phyloP scores from a whole-genome alignment of 768 basidiomycete species.

The Tulasnella calospora region DNA sequence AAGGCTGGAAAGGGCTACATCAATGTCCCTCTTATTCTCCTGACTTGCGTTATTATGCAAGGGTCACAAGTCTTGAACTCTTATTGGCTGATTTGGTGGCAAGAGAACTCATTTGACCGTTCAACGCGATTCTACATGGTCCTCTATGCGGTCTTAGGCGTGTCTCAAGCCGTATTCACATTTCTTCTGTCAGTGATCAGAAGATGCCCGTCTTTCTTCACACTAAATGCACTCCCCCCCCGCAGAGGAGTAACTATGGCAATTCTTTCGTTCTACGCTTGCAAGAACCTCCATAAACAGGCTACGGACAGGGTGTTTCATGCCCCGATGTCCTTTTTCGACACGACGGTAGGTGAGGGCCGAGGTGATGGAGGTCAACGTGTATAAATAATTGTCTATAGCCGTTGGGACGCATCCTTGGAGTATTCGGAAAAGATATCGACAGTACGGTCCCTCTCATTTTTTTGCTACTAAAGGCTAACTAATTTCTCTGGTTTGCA shows the following conservation, averaged over 20 bases:
- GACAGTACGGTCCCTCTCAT: slow-evolving; percentile 43
- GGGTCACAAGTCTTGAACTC: slow-evolving; percentile 46
- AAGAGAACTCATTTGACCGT: slow-evolving; percentile 48
- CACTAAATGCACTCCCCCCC: not conserved
- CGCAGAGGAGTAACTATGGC: slow-evolving; percentile 19
- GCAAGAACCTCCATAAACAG: slow-evolving; percentile 56
- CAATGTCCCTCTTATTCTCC: slow-evolving; percentile 49
- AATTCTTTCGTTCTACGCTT: slow-evolving; percentile 49
- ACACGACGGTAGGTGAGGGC: slow-evolving; percentile 50
- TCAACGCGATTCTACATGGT: slow-evolving; percentile 59
- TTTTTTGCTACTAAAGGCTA: not conserved
- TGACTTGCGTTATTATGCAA: slow-evolving; percentile 56
- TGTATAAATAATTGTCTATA: slow-evolving; percentile 30
- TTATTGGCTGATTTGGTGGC: slow-evolving; percentile 71
- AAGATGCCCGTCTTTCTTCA: not conserved
- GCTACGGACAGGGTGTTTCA: slow-evolving; percentile 56
- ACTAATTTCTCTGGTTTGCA: slow-evolving; percentile 31
- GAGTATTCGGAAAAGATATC: slow-evolving; percentile 62
- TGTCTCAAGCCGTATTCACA: slow-evolving; percentile 55
- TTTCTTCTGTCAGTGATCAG: slow-evolving; percentile 47
- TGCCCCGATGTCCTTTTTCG: slow-evolving; percentile 75
- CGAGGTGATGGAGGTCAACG: not conserved
- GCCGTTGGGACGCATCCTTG: slow-evolving; percentile 58
- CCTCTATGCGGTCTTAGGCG: slow-evolving; percentile 57
- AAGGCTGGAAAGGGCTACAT: slow-evolving; percentile 50